Evolutionary conservation across 805 yeast genomes (phyloP).

Genomic region (Ascoidea rubescens): DNA sequence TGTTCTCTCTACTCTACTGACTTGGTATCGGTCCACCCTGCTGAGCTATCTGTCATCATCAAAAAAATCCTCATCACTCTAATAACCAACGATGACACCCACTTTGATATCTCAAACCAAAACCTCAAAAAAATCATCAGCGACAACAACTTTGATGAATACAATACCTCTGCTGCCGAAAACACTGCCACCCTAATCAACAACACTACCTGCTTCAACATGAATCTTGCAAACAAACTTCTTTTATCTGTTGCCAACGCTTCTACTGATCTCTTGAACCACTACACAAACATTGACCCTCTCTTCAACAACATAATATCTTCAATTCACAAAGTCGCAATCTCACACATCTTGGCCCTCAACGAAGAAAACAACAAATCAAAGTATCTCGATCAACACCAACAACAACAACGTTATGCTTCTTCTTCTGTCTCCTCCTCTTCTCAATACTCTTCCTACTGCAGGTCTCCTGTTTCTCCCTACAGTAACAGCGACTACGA

Average conservation of each 20-base stretch:
- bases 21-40: slow-evolving; percentile 7
- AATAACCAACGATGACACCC: slow-evolving; percentile 30
- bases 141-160: slow-evolving; percentile 32
- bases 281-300: slow-evolving; percentile 4
- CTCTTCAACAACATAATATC: slow-evolving; percentile 7
- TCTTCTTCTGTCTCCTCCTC: slow-evolving; percentile 15
- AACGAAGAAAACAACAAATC: slow-evolving; percentile 8
- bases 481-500: slow-evolving; percentile 2
- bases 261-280: slow-evolving; percentile 8
- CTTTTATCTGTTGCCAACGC: slow-evolving; percentile 14
- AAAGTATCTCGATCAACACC: slow-evolving; percentile 1
- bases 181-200: slow-evolving; percentile 30
- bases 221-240: slow-evolving; percentile 32
- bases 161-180: slow-evolving; percentile 26
- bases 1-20: slow-evolving; percentile 7
- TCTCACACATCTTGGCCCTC: slow-evolving; percentile 11
- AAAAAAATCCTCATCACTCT: slow-evolving; percentile 28
- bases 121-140: slow-evolving; percentile 31
- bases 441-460: slow-evolving; percentile 12
- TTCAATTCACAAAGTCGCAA: slow-evolving; percentile 10
- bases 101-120: slow-evolving; percentile 34
- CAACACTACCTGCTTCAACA: slow-evolving; percentile 33
- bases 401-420: slow-evolving; percentile 12
- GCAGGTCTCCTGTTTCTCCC: slow-evolving; percentile 2
- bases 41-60: slow-evolving; percentile 8